Conservation (phyloP, 371 early-diverging fungal genomes). For the Lichtheimia ornata region DNA sequence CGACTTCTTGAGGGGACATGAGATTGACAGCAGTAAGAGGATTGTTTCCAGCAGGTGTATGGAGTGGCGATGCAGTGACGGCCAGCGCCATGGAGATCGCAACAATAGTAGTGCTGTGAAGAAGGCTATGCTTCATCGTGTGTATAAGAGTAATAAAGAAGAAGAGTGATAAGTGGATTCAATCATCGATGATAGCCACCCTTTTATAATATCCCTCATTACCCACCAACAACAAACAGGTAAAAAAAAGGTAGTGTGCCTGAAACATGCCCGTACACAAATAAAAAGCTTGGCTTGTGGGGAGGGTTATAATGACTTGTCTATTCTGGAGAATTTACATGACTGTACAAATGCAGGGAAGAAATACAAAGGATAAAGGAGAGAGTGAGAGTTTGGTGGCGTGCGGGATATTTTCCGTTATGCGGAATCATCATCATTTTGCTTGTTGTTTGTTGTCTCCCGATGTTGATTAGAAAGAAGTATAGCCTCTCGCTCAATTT, state of each 20-base stretch:
- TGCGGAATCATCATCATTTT: not conserved
- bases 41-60: not conserved
- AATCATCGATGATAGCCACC: too few species aligned
- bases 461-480: constrained; percentile 8
- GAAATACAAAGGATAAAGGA: not conserved
- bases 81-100: constrained; percentile 21
- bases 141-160: not conserved
- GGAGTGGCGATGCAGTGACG: constrained; percentile 10
- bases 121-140: constrained; percentile 1
- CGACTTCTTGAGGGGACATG: too few species aligned
- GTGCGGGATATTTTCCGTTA: constrained; percentile 1
- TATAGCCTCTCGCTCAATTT: constrained; percentile 19
- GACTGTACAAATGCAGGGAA: not conserved
- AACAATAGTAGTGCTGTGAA: constrained; percentile 8
- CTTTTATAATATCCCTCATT: too few species aligned
- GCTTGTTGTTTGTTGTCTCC: constrained; percentile 5
- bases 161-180: not conserved
- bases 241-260: too few species aligned
- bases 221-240: too few species aligned
- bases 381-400: not conserved
- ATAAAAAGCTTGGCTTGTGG: too few species aligned
- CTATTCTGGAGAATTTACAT: too few species aligned
- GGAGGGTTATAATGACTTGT: too few species aligned
- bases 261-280: too few species aligned
- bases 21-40: not conserved